Base-by-base conservation (phyloP, 1,284 basidiomycete genomes). In the Gastroboletus turbinatus region DNA sequence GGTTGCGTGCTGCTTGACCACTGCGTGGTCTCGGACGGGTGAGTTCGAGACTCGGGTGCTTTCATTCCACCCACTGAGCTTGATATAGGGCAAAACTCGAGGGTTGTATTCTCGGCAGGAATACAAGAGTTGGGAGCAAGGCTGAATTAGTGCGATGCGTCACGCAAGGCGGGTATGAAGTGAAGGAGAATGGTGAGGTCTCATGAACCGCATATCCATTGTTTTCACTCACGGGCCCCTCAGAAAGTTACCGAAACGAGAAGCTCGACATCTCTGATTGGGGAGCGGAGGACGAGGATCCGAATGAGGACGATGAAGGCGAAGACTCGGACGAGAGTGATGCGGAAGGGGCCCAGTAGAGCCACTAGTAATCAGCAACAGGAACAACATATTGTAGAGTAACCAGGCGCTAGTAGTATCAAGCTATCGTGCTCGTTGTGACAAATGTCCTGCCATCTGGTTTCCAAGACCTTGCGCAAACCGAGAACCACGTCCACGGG, bases 1-100 rank as follows among this genome's bases (percentile, higher is more conserved):
- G 90, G 92, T n/a, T 95, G 90, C 64, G 83, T 98, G 13, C 71
- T 99, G 29, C 82, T 97, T 70, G 96, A 98, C 67, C 92, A 94
- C 65, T 96, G 94, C 63, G 81, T 89, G 4, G 78, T 99, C 27
- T 92, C 82, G 29, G 93, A 96, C 60, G 92, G 92, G 92, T 92
- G 60, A 68, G 85, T 67, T 19, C 4, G 9, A 5, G 11, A 5
- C n/a, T 10, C 4, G 8, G n/a, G 2, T 35, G 30, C 17, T 39
- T 35, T 48, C 25, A 10, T 27, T 30, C 32, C 29, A 16, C 39
- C 16, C 30, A 44, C 38, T 52, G 30, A 56, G 48, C 43, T 52
- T 38, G 33, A 56, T 45, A 17, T 63, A 96, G 94, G 10, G 94
- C 88, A 17, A 94, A 94, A 69, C 76, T 99, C 6, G 96, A 98